phyloP scores from a whole-genome alignment of 2,329 filamentous ascomycete genomes.

The Pyrenophora tritici-repentis region DNA sequence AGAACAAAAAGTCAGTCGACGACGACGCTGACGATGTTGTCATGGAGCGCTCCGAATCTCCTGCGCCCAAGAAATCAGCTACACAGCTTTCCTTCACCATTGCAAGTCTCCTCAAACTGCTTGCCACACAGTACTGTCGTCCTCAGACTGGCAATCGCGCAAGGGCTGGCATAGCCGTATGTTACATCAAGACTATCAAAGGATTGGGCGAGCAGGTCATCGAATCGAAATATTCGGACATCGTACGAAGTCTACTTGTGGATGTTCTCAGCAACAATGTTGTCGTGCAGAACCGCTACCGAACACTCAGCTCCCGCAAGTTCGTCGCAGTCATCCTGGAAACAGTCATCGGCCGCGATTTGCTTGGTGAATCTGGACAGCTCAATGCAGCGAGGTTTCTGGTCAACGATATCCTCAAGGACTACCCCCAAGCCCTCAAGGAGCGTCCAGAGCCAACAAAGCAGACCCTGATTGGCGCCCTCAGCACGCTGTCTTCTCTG shows the following conservation, averaged over 20 bases:
- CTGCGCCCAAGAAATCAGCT: constrained; percentile 73
- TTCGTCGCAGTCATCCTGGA: constrained; percentile 85
- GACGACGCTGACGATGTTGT: constrained; percentile 76
- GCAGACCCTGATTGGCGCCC: constrained; percentile 75
- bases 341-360: constrained; percentile 76
- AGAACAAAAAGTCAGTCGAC: constrained; percentile 67
- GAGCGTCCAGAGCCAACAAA: constrained; percentile 90
- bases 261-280: constrained; percentile 78
- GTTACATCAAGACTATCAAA: constrained; percentile 81
- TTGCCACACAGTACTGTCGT: constrained; percentile 81
- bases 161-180: constrained; percentile 82
- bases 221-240: constrained; percentile 78
- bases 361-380: constrained; percentile 89
- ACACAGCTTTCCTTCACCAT: constrained; percentile 74
- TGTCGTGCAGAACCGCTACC: constrained; percentile 83
- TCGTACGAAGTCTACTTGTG: constrained; percentile 78
- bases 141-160: constrained; percentile 78
- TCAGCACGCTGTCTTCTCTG: constrained; percentile 79
- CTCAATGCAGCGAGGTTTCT: constrained; percentile 78
- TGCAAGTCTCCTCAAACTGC: constrained; percentile 74
- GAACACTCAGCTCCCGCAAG: constrained; percentile 80
- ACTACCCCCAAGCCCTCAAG: constrained; percentile 87
- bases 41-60: constrained; percentile 69
- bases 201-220: constrained; percentile 81
- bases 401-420: constrained; percentile 87